Conservation (phyloP, 352 stramenopile species). For the Pseudoperonospora humuli region DNA sequence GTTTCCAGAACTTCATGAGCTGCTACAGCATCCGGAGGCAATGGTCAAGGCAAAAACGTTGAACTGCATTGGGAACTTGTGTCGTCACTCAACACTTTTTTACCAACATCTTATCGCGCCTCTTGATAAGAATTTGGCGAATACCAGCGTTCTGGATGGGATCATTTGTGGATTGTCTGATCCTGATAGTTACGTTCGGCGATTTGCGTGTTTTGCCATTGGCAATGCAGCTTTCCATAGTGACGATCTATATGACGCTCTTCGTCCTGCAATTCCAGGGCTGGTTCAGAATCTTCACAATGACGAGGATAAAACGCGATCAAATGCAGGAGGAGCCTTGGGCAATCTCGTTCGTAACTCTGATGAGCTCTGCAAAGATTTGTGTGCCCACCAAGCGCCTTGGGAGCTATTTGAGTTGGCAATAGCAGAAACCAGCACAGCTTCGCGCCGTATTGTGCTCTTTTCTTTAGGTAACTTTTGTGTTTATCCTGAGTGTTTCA, state of each 20-base stretch:
- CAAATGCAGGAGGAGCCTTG: slow-evolving; percentile 87
- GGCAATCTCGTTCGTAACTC: slow-evolving; percentile 91
- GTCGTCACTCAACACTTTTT: slow-evolving; percentile 84
- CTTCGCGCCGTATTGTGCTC: slow-evolving; percentile 77
- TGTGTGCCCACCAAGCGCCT: slow-evolving; percentile 57
- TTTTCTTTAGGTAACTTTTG: slow-evolving; percentile 90
- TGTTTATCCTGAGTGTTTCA: slow-evolving; percentile 60
- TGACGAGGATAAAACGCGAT: slow-evolving; percentile 85
- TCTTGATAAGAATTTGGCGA: slow-evolving; percentile 4
- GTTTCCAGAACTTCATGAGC: slow-evolving; percentile 38
- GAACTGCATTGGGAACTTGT: slow-evolving; percentile 91
- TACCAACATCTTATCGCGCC: slow-evolving; percentile 57
- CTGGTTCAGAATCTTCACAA: slow-evolving; percentile 65
- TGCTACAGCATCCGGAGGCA: slow-evolving; percentile 55
- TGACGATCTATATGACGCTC: slow-evolving; percentile 55
- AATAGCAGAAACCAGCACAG: slow-evolving; percentile 45
- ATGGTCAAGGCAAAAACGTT: slow-evolving; percentile 83
- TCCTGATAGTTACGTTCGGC: slow-evolving; percentile 72
- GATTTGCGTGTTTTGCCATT: slow-evolving; percentile 92
- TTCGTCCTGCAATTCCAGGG: slow-evolving; percentile 56
- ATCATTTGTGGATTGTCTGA: slow-evolving; percentile 58
- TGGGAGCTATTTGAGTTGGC: slow-evolving; percentile 65
- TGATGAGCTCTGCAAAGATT: slow-evolving; percentile 50
- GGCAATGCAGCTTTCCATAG: slow-evolving; percentile 91
- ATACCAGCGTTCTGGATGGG: slow-evolving; percentile 44